A percentile compares a stretch with the other conserved stretches of the same genome.
These are phyloP conservation scores for Daedalea quercina DNA, from an alignment of 768 basidiomycete species.

Conservation along the genomic window DNA sequence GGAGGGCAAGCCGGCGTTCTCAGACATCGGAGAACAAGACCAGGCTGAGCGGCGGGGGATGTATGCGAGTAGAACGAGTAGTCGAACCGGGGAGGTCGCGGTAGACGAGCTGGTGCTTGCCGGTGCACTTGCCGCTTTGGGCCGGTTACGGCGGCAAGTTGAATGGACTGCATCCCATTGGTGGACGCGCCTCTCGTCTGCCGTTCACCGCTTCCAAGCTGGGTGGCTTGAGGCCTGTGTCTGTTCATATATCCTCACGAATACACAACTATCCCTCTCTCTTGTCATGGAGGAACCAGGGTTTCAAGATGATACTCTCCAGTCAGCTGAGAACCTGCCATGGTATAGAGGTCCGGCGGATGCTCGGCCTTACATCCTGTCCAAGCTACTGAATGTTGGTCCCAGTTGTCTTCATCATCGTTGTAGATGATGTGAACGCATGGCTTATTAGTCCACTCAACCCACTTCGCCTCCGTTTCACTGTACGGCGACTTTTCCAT, in stretches of 20 bases:
- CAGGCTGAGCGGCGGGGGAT: slow-evolving; percentile 5
- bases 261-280: too few relatives aligned
- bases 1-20: slow-evolving; percentile 10
- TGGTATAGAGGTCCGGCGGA: slow-evolving; percentile 12
- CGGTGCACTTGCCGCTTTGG: background rate
- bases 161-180: background rate
- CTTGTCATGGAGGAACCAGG: background rate
- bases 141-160: background rate
- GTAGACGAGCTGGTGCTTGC: background rate
- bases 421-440: background rate
- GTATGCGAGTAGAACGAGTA: background rate
- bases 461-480: slow-evolving; percentile 16
- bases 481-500: slow-evolving; percentile 20
- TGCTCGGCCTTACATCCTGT: slow-evolving; percentile 7
- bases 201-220: too few relatives aligned
- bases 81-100: background rate
- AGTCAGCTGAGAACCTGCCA: background rate
- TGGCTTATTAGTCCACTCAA: background rate
- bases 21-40: slow-evolving; percentile 16
- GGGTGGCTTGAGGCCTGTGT: too few relatives aligned
- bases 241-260: background rate
- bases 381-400: slow-evolving; percentile 8
- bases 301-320: background rate
- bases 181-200: background rate
- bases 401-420: background rate